These are phyloP conservation scores for Lizonia empirigonia DNA, from an alignment of 2,329 filamentous ascomycete genomes.

Conservation along the genomic window DNA sequence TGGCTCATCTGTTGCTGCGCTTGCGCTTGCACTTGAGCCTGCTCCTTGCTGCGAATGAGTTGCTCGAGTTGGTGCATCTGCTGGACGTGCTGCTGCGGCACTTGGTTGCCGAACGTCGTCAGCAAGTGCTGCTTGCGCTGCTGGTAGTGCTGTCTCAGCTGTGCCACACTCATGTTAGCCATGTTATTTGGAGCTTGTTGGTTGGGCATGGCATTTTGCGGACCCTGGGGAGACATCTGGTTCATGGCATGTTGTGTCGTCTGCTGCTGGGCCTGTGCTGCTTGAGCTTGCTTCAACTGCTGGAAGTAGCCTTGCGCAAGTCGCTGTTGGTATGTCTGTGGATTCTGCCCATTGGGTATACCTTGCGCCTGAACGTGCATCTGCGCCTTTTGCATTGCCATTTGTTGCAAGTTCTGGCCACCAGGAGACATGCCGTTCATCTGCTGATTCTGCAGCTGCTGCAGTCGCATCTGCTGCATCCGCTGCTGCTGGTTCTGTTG, in stretches of 20 bases:
- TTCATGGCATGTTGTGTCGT: conserved; percentile 33
- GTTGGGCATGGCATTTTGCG: conserved; percentile 31
- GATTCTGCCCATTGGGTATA: conserved; percentile 37
- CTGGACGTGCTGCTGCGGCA: conserved; percentile 33
- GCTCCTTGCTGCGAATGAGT: conserved; percentile 31
- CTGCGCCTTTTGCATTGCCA: conserved; percentile 41
- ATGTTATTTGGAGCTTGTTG: conserved; percentile 28
- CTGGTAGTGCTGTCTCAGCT: conserved; percentile 34
- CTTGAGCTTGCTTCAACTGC: conserved; percentile 23
- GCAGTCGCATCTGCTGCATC: conserved; percentile 20
- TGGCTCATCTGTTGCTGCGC: conserved; percentile 27
- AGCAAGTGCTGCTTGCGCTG: conserved; percentile 34
- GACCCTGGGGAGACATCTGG: conserved; percentile 38
- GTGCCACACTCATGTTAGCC: conserved; percentile 36
- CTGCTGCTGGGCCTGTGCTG: conserved; percentile 36
- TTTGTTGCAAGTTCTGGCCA: conserved; percentile 31
- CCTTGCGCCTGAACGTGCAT: conserved; percentile 43
- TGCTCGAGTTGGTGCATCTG: conserved; percentile 40
- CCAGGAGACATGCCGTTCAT: conserved; percentile 26
- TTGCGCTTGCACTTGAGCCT: conserved; percentile 17
- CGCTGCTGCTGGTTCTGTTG: conserved; percentile 37
- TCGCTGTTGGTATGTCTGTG: conserved; percentile 32
- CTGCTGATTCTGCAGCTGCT: conserved; percentile 15
- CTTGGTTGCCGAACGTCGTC: conserved; percentile 29
- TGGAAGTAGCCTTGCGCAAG: conserved; percentile 35